phyloP scores from a whole-genome alignment of 2,329 filamentous ascomycete genomes.

The Diaporthe sp. region DNA sequence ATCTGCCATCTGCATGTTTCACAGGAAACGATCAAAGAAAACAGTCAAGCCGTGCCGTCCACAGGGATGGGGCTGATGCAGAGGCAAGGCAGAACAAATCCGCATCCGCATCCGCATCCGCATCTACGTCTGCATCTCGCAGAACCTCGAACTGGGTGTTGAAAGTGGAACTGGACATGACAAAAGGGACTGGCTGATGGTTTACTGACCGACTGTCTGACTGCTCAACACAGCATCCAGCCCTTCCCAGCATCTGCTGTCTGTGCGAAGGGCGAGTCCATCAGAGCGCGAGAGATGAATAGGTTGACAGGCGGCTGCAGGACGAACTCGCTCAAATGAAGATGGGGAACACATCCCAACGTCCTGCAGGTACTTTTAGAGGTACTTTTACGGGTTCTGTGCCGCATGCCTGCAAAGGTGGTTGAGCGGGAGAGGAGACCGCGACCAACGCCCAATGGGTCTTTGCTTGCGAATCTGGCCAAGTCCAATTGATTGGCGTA shows the following conservation, averaged over 20 bases:
- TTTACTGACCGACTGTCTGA: not conserved
- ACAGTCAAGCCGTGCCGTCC: not conserved
- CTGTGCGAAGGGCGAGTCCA: not conserved
- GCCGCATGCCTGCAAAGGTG: not conserved
- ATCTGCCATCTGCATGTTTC: conserved; percentile 26
- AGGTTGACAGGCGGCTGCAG: not conserved
- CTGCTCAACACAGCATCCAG: not conserved
- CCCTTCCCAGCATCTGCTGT: not conserved
- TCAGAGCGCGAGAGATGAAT: not conserved
- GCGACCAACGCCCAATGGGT: conserved; percentile 4
- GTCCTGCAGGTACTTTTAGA: conserved; percentile 17
- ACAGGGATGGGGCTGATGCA: conserved; percentile 1
- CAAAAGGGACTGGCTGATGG: not conserved
- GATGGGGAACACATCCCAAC: not conserved
- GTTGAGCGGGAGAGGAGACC: not conserved
- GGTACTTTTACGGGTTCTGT: not conserved
- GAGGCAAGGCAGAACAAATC: not conserved
- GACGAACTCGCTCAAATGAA: not conserved
- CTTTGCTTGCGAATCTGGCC: conserved; percentile 15
- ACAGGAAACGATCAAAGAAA: not conserved
- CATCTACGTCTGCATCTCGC: not conserved
- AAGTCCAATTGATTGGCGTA: conserved; percentile 7
- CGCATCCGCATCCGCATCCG: not conserved
- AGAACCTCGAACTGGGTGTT: not conserved
- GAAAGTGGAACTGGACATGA: not conserved